phyloP scores from a whole-genome alignment of 2,329 filamentous ascomycete genomes.

The Colletotrichum salicis region DNA sequence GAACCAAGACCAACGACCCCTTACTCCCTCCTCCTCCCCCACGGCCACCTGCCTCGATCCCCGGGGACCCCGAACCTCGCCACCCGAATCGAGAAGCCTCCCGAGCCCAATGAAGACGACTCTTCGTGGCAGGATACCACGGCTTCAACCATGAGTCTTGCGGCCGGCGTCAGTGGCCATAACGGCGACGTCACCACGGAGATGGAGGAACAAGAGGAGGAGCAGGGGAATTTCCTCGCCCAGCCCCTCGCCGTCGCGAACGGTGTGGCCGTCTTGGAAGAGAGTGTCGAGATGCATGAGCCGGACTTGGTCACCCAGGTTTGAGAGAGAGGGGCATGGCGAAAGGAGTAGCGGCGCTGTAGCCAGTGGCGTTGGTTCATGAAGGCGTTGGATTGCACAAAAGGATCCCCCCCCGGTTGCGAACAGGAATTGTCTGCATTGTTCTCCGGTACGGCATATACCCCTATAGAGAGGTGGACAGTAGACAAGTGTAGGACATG shows the following conservation, averaged over 20 bases:
- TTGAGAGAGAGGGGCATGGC: conserved; percentile 20
- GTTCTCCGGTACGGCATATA: conserved; percentile 1
- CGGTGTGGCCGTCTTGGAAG: conserved; percentile 67
- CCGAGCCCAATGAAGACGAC: conserved; percentile 4
- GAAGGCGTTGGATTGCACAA: conserved; percentile 18
- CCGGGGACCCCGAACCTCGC: conserved; percentile 15
- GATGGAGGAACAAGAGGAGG: conserved; percentile 47
- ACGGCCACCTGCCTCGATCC: conserved; percentile 28
- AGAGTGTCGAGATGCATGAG: conserved; percentile 60
- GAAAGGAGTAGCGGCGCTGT: not conserved
- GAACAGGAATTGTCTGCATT: not conserved
- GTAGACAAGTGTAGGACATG: not conserved
- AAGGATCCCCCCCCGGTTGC: conserved; percentile 7
- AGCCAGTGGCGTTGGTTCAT: not conserved
- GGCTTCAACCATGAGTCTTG: not conserved
- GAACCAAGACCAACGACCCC: not conserved
- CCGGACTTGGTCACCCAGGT: conserved; percentile 55
- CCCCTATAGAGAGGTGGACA: not conserved
- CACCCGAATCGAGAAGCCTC: not conserved
- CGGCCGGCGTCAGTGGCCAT: not conserved
- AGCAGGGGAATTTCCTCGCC: conserved; percentile 47
- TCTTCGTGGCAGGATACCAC: conserved; percentile 20
- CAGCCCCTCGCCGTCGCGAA: conserved; percentile 59
- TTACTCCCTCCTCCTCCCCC: not conserved
- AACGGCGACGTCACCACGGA: not conserved